These are phyloP conservation scores for Halenospora varia DNA, from an alignment of 495 filamentous ascomycete species.

Conservation along the genomic window DNA sequence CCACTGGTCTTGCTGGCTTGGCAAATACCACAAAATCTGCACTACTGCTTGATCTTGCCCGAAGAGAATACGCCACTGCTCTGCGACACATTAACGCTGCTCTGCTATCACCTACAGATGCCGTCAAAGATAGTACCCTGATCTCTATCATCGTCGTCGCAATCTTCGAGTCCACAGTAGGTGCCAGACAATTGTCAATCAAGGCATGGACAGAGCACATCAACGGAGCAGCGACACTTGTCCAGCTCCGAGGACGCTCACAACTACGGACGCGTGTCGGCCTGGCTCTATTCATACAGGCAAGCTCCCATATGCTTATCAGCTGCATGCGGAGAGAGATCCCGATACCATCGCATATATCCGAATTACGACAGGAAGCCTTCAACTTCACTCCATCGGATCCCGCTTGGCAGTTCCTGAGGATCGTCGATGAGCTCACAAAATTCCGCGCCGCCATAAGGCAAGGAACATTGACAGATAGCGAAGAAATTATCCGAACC, in stretches of 20 bases:
- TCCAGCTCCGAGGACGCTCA: constrained; percentile 48
- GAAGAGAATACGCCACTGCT: constrained; percentile 42
- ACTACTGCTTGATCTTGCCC: constrained; percentile 33
- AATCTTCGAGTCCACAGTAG: constrained; percentile 47
- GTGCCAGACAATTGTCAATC: constrained; percentile 32
- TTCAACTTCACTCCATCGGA: constrained; percentile 10
- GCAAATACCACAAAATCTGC: constrained; percentile 34
- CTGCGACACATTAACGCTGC: constrained; percentile 46
- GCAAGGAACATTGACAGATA: constrained; percentile 30
- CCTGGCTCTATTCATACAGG: constrained; percentile 52
- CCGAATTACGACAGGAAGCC: constrained; percentile 31
- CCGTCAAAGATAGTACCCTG: constrained; percentile 55
- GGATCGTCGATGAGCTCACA: constrained; percentile 35
- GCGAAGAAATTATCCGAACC: constrained; percentile 38
- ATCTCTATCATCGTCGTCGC: constrained; percentile 55
- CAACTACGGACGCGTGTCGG: constrained; percentile 49
- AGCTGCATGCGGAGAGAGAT: constrained; percentile 33
- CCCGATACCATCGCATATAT: constrained; percentile 32
- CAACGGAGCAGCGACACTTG: constrained; percentile 51
- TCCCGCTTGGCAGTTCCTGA: constrained; percentile 27
- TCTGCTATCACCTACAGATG: constrained; percentile 46
- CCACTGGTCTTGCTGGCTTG: constrained; percentile 45
- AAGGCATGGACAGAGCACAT: constrained; percentile 57
- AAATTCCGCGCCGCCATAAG: constrained; percentile 43
- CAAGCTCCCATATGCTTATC: constrained; percentile 40